Percentiles rank a stretch among this genome's conserved stretches.
Evolutionary conservation across 73 alveolate genomes (phyloP).

Genomic region (Tetrahymena elliotti): DNA sequence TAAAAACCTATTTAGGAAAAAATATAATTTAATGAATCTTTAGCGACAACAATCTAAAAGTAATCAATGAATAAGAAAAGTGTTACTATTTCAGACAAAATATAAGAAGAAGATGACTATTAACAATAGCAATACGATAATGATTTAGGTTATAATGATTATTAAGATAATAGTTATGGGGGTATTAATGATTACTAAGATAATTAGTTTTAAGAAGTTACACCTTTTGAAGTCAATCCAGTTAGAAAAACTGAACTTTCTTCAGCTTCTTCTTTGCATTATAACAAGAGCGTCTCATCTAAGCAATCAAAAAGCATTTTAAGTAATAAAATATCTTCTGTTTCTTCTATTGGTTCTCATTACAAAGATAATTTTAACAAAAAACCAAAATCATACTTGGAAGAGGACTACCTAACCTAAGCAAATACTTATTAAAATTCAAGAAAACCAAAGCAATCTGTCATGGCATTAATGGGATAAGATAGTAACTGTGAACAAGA

Average conservation of each 20-base stretch:
- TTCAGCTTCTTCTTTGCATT: neutral
- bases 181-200: neutral
- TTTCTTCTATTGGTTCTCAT: neutral
- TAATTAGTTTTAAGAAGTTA: neutral
- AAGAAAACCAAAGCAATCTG: neutral
- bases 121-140: neutral
- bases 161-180: neutral
- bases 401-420: neutral
- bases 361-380: neutral
- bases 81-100: neutral
- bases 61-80: neutral
- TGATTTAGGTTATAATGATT: neutral
- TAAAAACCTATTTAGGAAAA: neutral
- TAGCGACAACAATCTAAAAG: neutral
- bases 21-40: neutral
- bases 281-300: neutral
- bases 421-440: neutral
- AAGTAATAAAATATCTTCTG: neutral
- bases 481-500: neutral
- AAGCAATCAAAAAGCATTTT: neutral
- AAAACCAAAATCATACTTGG: neutral
- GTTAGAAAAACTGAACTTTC: neutral
- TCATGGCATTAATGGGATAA: neutral
- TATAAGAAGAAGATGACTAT: neutral
- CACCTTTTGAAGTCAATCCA: neutral